Evolutionary conservation across 208 protist species (phyloP).

Genomic region (Trypanosoma lewisi): DNA sequence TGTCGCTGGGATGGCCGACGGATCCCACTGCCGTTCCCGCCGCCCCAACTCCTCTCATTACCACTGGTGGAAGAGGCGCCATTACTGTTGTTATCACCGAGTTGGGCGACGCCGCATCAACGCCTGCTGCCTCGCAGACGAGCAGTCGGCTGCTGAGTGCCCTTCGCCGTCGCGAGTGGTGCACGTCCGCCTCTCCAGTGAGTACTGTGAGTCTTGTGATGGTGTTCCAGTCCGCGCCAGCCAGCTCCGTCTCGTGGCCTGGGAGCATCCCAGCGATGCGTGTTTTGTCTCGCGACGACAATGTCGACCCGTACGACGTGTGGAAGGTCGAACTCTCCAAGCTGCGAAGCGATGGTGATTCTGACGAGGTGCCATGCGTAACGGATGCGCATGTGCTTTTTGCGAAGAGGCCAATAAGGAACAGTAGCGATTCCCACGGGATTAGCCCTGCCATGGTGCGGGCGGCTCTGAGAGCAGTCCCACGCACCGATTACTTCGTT

Average conservation of each 20-base stretch:
- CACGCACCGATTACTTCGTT: slow-evolving; percentile 9
- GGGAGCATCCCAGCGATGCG: background rate
- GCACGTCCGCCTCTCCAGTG: background rate
- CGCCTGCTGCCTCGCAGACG: background rate
- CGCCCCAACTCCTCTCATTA: too few relatives aligned
- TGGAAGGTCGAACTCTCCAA: slow-evolving; percentile 6
- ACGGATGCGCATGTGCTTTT: slow-evolving; percentile 1
- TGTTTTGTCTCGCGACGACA: background rate
- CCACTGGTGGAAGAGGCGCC: background rate
- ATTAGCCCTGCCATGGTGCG: background rate
- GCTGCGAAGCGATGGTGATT: background rate
- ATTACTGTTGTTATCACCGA: slow-evolving; percentile 12
- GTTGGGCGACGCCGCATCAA: background rate
- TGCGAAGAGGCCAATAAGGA: background rate
- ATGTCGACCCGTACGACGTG: background rate
- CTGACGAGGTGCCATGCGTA: slow-evolving; percentile 1
- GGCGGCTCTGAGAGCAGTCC: background rate
- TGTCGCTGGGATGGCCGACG: too few relatives aligned
- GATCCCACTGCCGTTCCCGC: too few relatives aligned
- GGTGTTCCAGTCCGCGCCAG: background rate
- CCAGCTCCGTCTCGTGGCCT: background rate
- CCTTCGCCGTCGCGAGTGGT: background rate
- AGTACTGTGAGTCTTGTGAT: background rate
- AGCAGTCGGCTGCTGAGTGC: background rate
- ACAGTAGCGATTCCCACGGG: background rate